These are phyloP conservation scores for Rhodomyrtus tomentosa DNA, from an alignment of 345 rosid genomes.

Conservation along the genomic window DNA sequence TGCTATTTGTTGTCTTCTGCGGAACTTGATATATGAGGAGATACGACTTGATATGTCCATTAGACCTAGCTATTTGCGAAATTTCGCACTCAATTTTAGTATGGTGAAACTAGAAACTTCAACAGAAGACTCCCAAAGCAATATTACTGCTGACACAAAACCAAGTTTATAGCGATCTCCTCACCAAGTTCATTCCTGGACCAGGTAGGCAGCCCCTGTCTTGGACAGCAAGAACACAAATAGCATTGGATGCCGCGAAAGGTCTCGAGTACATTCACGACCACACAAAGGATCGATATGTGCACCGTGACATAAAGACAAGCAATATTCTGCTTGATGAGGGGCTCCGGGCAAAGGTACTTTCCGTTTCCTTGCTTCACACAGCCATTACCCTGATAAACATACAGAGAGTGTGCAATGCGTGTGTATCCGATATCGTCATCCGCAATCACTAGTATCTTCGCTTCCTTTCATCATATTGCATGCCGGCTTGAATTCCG, in stretches of 20 bases:
- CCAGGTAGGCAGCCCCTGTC: constrained; percentile 45
- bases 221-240: constrained; percentile 56
- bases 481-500: neutral
- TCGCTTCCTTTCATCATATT: neutral
- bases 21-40: neutral
- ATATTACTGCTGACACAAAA: neutral
- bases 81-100: neutral
- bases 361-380: neutral
- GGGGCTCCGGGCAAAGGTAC: constrained; percentile 50
- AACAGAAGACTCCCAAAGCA: neutral
- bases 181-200: neutral
- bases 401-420: neutral
- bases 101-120: neutral
- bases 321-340: constrained; percentile 56
- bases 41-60: neutral
- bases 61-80: neutral
- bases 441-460: neutral
- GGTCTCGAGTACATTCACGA: constrained; percentile 66
- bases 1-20: neutral
- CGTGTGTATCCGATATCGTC: neutral
- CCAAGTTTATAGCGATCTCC: neutral
- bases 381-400: neutral
- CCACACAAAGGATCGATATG: constrained; percentile 51
- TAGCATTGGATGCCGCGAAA: constrained; percentile 53
- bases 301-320: constrained; percentile 55